Conservation (phyloP, 441 rosid genomes). For the Mallotus repandus region DNA sequence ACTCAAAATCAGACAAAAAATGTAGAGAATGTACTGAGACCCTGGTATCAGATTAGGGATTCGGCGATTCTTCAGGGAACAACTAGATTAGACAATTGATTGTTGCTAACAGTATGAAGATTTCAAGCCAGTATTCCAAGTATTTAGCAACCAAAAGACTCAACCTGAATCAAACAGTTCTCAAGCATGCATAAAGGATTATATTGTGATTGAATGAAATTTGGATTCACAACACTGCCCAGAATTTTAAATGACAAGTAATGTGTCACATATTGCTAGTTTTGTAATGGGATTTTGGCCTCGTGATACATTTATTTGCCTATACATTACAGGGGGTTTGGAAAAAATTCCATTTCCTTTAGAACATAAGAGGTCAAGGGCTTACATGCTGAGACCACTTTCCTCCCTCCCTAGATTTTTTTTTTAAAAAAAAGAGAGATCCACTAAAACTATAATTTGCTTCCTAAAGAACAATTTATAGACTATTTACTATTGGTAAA, state of each 20-base stretch:
- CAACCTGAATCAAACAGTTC: background rate
- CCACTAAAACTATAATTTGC: background rate
- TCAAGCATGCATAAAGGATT: conserved; percentile 4
- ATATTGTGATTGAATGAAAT: background rate
- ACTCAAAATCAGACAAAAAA: no score
- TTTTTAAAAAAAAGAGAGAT: background rate
- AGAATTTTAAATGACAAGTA: no score
- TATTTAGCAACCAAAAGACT: background rate
- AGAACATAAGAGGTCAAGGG: background rate
- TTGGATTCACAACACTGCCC: background rate
- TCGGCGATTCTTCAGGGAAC: background rate
- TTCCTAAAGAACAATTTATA: background rate
- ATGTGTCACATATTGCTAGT: no score
- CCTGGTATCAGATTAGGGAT: conserved; percentile 9
- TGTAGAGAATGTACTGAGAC: background rate
- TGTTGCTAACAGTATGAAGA: background rate
- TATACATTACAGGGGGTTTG: no score
- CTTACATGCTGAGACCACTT: background rate
- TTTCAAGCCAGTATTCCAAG: background rate
- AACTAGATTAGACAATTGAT: background rate
- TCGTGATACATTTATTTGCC: no score
- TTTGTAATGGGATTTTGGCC: no score
- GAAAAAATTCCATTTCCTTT: no score
- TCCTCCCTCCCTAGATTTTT: background rate
- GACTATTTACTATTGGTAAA: background rate